These are phyloP conservation scores for Podospora anserina DNA, from an alignment of 495 filamentous ascomycete genomes.

Conservation along the genomic window DNA sequence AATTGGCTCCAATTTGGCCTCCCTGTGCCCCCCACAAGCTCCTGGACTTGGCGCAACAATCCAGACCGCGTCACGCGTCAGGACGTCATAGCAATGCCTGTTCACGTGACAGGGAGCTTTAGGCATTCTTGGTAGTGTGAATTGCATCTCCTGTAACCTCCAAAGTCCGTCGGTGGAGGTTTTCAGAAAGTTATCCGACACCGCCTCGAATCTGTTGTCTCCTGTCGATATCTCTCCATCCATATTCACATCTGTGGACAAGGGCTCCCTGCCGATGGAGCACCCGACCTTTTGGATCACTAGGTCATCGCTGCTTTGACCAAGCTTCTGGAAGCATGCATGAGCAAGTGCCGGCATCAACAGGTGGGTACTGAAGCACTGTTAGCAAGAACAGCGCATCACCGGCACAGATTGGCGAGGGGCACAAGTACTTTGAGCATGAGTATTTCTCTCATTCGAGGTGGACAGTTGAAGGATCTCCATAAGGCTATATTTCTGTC, in stretches of 20 bases:
- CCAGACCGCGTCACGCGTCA: constrained; percentile 27
- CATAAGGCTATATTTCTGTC: neutral
- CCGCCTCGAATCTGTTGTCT: neutral
- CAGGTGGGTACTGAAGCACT: no score
- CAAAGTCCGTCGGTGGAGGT: neutral
- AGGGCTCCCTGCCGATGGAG: neutral
- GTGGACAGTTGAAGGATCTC: neutral
- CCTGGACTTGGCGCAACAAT: constrained; percentile 6
- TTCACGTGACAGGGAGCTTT: constrained; percentile 4
- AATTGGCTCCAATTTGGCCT: constrained; percentile 6
- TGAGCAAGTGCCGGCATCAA: neutral
- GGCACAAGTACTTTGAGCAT: neutral
- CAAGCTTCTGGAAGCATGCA: neutral
- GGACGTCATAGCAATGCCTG: constrained; percentile 27
- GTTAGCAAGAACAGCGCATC: no score
- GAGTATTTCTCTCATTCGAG: neutral
- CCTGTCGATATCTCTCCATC: no score
- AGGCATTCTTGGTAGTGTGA: neutral
- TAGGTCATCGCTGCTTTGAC: neutral
- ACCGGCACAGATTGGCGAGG: no score
- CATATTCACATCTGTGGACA: neutral
- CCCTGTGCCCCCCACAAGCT: neutral
- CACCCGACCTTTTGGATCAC: neutral
- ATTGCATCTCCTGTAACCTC: neutral
- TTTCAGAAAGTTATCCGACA: neutral